phyloP scores from a whole-genome alignment of 345 rosid genomes.

The Brassica incana region DNA sequence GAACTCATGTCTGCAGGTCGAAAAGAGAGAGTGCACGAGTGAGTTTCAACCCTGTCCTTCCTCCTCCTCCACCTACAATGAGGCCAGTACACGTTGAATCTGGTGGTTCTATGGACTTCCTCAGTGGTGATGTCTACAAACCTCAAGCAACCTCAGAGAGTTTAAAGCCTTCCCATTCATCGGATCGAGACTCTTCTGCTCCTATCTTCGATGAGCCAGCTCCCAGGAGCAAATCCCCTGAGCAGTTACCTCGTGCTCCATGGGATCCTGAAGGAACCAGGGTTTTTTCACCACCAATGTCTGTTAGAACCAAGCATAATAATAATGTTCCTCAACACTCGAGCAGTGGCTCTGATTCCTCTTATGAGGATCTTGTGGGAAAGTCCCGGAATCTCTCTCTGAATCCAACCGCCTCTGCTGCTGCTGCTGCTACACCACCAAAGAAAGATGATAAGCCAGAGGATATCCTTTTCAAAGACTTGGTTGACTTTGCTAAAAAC shows the following conservation, averaged over 20 bases:
- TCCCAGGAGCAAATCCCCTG: slow-evolving; percentile 31
- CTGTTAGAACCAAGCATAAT: slow-evolving; percentile 54
- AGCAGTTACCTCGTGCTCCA: slow-evolving; percentile 65
- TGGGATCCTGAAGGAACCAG: slow-evolving; percentile 54
- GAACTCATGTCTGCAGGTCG: slow-evolving; percentile 48
- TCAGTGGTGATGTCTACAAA: slow-evolving; percentile 84
- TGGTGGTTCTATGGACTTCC: slow-evolving; percentile 56
- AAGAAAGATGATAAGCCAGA: slow-evolving; percentile 68
- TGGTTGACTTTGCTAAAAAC: slow-evolving; percentile 83
- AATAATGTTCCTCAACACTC: slow-evolving; percentile 42
- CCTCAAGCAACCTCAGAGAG: slow-evolving; percentile 47
- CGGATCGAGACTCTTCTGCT: slow-evolving; percentile 23
- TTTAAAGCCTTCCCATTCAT: slow-evolving; percentile 42
- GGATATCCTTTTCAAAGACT: slow-evolving; percentile 85
- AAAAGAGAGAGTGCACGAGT: slow-evolving; percentile 56
- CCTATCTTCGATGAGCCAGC: slow-evolving; percentile 34
- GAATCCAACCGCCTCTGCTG: slow-evolving; percentile 40
- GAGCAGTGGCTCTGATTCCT: slow-evolving; percentile 56
- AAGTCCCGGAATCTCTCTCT: slow-evolving; percentile 68
- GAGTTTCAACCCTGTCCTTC: slow-evolving; percentile 57
- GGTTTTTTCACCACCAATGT: slow-evolving; percentile 70
- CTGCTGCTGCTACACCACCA: slow-evolving; percentile 37
- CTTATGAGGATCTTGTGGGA: slow-evolving; percentile 57
- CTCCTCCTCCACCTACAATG: slow-evolving; percentile 84
- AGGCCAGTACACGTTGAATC: slow-evolving; percentile 59